Base-by-base conservation (phyloP, 169 alveolate genomes). In the Plasmodium yoelii region DNA sequence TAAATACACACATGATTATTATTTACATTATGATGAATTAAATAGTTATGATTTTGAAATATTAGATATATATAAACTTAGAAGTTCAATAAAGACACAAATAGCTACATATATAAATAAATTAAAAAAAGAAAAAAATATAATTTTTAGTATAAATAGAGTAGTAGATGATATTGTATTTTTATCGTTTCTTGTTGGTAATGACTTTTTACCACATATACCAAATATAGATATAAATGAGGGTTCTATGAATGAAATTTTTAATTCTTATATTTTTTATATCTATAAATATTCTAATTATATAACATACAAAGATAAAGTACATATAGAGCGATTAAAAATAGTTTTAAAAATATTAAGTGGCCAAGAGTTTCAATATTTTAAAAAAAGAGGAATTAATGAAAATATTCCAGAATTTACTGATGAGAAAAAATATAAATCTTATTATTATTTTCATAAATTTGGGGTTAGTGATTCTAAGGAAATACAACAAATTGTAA, bases 171-270 rank as follows among this genome's bases (percentile, higher is more conserved):
- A 98, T 88, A 97, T 98, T 80, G 97, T 97, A 0, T 95, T 98
- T 72, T 84, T 98, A 75, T 95, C 99, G 84, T 95, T 97, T 94
- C 96, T 97, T 86, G 97, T 98, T 8, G 99, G 99, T 56, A 98
- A 98, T 89, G 99, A 98, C 86, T 98, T 98, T 92, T 92, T 98
- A 13, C 99, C 99, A 1, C 98, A 96, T 61, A 94, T 97, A 9
- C 97, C 97, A 57, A 88, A 95, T 18, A 92, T 96, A 4, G 94
- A 94, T 64, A 97, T 97, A 24, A 95, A 94, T 63, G 97, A 97
- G 65, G 99, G 98, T 3, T 82, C 34, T 93, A 97, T 51, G 93
- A 96, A 49, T 97, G 97, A 93, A 93, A 94, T 72, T 51, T 87
- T 56, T 19, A 88, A 82, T 57, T 90, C 90, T 26, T 93, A 53